A percentile compares a stretch with the other conserved stretches of the same genome.
Evolutionary conservation across 257 asterid species (phyloP).

Genomic region (Solanum paucissectum): DNA sequence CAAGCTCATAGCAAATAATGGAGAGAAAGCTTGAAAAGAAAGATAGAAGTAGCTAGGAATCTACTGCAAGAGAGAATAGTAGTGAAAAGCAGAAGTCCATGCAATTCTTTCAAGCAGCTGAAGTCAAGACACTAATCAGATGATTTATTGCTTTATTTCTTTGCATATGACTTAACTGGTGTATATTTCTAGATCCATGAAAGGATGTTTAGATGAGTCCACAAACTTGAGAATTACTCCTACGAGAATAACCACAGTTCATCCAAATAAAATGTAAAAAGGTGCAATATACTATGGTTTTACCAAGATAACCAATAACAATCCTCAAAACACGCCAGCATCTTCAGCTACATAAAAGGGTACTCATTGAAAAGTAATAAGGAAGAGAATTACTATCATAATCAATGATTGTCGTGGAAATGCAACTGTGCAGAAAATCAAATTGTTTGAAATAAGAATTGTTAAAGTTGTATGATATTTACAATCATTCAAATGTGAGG

Average conservation of each 20-base stretch:
- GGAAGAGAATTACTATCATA: neutral
- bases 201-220: neutral
- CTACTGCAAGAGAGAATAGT: neutral
- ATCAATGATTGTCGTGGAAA: no score
- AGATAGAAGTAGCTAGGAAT: neutral
- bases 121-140: neutral
- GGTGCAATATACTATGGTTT: neutral
- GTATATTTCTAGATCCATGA: neutral
- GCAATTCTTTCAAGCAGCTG: neutral
- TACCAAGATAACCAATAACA: neutral
- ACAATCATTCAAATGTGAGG: no score
- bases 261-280: neutral
- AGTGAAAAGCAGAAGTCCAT: neutral
- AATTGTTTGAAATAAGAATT: no score
- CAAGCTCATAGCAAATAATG: neutral
- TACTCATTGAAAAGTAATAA: neutral
- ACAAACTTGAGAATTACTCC: neutral
- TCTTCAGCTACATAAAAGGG: neutral
- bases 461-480: no score
- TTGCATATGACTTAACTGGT: neutral
- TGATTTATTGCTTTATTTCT: neutral
- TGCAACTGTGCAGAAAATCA: no score
- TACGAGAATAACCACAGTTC: neutral
- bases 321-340: neutral
- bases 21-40: neutral